phyloP scores from a whole-genome alignment of 2,329 filamentous ascomycete species.

The Trichoderma atrobrunneum region DNA sequence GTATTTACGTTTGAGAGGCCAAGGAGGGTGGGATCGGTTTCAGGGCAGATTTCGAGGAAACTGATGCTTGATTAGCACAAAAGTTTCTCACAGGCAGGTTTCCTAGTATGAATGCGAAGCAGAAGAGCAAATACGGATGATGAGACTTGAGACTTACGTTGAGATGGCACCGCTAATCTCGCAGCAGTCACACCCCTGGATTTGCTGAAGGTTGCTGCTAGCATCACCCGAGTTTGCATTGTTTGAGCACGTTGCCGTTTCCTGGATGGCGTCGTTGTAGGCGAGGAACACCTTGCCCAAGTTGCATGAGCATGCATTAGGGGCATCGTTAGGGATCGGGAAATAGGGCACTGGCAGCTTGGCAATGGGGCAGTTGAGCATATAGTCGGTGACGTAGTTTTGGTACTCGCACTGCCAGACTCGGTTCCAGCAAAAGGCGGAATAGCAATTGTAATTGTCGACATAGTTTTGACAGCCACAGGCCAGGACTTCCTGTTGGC shows the following conservation, averaged over 20 bases:
- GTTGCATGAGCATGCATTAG: slow-evolving; percentile 38
- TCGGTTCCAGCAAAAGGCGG: slow-evolving; percentile 38
- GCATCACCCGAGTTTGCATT: slow-evolving; percentile 26
- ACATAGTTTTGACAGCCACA: slow-evolving; percentile 28
- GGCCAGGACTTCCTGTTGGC: slow-evolving; percentile 21
- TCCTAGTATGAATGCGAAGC: neutral
- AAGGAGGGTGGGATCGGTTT: slow-evolving; percentile 29
- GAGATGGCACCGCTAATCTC: slow-evolving; percentile 35
- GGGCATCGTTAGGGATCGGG: slow-evolving; percentile 33
- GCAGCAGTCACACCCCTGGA: slow-evolving; percentile 35
- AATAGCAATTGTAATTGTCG: slow-evolving; percentile 36
- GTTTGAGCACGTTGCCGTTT: slow-evolving; percentile 22
- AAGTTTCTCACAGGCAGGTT: no score
- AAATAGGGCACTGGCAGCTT: slow-evolving; percentile 38
- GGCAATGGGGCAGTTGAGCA: slow-evolving; percentile 30
- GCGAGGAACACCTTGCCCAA: slow-evolving; percentile 31
- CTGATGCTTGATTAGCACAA: slow-evolving; percentile 20
- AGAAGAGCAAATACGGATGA: neutral
- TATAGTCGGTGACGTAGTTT: slow-evolving; percentile 35
- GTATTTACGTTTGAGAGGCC: slow-evolving; percentile 22
- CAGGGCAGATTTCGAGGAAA: slow-evolving; percentile 29
- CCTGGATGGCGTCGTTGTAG: slow-evolving; percentile 22
- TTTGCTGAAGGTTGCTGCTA: slow-evolving; percentile 22
- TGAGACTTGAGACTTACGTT: slow-evolving; percentile 26
- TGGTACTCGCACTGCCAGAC: slow-evolving; percentile 41